Conservation (phyloP, 1,139 yeast species). For the Kurtzmaniella natalensis region DNA sequence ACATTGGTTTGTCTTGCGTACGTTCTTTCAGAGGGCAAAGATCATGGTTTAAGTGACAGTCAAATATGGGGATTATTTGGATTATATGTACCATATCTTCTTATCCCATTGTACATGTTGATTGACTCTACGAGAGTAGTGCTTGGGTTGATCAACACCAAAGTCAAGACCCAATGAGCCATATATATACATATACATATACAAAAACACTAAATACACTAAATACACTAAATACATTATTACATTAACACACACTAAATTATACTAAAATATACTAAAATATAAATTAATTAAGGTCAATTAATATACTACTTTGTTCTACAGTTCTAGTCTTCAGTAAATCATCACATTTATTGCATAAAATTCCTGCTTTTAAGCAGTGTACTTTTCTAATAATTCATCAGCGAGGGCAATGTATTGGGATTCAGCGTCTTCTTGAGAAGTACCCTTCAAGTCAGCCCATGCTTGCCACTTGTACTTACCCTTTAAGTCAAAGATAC, state of each 20-base stretch:
- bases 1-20: slow-evolving; percentile 60
- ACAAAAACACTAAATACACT: too few species aligned
- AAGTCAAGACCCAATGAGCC: slow-evolving; percentile 1
- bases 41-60: slow-evolving; percentile 26
- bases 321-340: background rate
- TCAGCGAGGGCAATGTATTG: slow-evolving; percentile 76
- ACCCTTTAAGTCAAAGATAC: slow-evolving; percentile 87
- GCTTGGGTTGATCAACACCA: background rate
- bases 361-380: slow-evolving; percentile 13
- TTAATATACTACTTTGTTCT: too few species aligned
- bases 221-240: too few species aligned
- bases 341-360: background rate
- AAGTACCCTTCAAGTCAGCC: slow-evolving; percentile 80
- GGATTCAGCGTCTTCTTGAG: slow-evolving; percentile 88
- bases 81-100: slow-evolving; percentile 63
- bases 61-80: slow-evolving; percentile 42
- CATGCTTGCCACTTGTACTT: slow-evolving; percentile 98
- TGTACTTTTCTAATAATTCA: slow-evolving; percentile 52
- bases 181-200: too few species aligned
- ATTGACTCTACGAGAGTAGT: slow-evolving; percentile 28
- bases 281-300: too few species aligned
- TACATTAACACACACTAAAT: too few species aligned
- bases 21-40: slow-evolving; percentile 28
- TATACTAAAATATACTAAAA: too few species aligned
- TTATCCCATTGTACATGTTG: slow-evolving; percentile 58